These are phyloP conservation scores for Moesziomyces parantarcticus DNA, from an alignment of 1,284 basidiomycete species.

Conservation along the genomic window DNA sequence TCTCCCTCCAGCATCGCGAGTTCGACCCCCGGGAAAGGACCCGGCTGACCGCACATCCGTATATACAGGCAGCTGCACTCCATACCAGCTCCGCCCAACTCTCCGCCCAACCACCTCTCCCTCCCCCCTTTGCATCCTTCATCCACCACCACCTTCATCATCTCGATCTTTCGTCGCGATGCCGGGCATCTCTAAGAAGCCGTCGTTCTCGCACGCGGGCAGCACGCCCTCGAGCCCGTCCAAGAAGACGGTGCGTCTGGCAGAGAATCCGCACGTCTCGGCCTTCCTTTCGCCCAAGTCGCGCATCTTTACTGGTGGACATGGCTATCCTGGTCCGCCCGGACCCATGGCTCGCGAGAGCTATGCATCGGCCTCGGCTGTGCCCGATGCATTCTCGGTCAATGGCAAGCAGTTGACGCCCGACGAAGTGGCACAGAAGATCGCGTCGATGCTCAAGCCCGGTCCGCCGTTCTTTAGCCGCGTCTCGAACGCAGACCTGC, in stretches of 20 bases:
- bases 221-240: constrained; percentile 19
- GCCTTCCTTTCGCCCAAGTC: constrained; percentile 56
- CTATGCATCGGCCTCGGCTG: constrained; percentile 14
- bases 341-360: constrained; percentile 6
- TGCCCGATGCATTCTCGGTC: constrained; percentile 20
- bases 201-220: constrained; percentile 17
- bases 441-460: constrained; percentile 58
- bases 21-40: too few relatives aligned
- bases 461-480: constrained; percentile 60
- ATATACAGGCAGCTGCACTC: constrained; percentile 15
- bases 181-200: constrained; percentile 35
- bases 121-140: not conserved
- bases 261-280: constrained; percentile 47
- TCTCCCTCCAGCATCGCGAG: too few relatives aligned
- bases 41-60: not conserved
- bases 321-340: constrained; percentile 23
- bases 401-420: constrained; percentile 46
- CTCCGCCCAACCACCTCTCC: not conserved
- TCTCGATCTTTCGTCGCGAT: constrained; percentile 6
- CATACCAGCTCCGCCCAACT: constrained; percentile 10
- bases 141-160: constrained; percentile 1
- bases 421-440: constrained; percentile 55
- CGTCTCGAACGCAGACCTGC: constrained; percentile 54
- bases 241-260: constrained; percentile 36
- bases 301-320: constrained; percentile 45